These are phyloP conservation scores for Xerocomellus dryophilus DNA, from an alignment of 768 basidiomycete species.

Conservation along the genomic window DNA sequence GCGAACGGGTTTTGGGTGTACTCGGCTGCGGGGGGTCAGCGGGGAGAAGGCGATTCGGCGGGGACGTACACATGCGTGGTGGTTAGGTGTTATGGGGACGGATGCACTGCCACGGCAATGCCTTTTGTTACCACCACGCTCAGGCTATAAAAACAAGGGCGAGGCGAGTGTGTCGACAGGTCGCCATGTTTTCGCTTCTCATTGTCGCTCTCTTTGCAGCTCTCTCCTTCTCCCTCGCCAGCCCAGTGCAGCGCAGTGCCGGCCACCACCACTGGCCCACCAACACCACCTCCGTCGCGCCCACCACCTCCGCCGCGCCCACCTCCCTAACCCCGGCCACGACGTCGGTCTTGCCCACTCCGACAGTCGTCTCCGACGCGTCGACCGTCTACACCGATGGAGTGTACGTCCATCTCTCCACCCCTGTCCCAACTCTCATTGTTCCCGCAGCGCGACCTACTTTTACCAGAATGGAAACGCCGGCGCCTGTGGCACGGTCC, in stretches of 20 bases:
- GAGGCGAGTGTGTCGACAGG: not conserved
- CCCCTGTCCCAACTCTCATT: not conserved
- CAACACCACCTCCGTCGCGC: too few species aligned
- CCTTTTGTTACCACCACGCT: not conserved
- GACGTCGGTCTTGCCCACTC: not conserved
- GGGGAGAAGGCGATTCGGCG: too few species aligned
- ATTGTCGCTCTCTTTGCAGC: constrained; percentile 55
- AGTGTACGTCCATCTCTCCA: constrained; percentile 35
- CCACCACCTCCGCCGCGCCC: too few species aligned
- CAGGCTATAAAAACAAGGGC: not conserved
- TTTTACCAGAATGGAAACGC: constrained; percentile 69
- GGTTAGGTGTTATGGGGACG: not conserved
- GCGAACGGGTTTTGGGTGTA: constrained; percentile 76
- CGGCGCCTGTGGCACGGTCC: constrained; percentile 72
- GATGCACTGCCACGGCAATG: not conserved
- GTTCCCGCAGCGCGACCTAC: constrained; percentile 50
- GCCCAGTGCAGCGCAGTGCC: constrained; percentile 22
- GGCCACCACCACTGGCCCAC: too few species aligned
- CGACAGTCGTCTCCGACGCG: constrained; percentile 4
- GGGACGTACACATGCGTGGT: constrained; percentile 28
- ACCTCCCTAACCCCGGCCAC: not conserved
- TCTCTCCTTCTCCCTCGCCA: constrained; percentile 49
- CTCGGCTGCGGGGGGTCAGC: constrained; percentile 21
- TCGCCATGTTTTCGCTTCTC: constrained; percentile 36
- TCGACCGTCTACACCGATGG: constrained; percentile 42